These are phyloP conservation scores for Protomyces inundatus DNA, from an alignment of 1,139 yeast species.

Conservation along the genomic window DNA sequence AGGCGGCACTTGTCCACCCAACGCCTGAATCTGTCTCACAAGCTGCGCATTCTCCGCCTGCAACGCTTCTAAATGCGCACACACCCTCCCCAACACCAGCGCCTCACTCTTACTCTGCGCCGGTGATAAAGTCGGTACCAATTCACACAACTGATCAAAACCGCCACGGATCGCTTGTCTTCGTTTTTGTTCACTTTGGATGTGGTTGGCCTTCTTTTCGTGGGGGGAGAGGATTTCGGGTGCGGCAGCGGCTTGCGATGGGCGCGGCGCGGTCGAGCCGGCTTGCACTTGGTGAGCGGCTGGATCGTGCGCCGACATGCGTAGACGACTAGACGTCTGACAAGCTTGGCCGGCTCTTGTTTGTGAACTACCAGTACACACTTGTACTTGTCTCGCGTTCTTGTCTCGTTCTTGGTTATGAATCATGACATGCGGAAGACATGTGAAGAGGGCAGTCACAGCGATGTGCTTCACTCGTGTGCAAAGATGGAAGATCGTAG, in stretches of 20 bases:
- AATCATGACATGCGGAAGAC: too few relatives aligned
- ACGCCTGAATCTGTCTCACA: neutral
- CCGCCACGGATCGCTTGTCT: constrained; percentile 48
- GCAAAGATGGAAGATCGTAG: too few relatives aligned
- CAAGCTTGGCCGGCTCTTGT: too few relatives aligned
- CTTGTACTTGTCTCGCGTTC: too few relatives aligned
- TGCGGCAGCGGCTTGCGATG: neutral
- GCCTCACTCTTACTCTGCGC: constrained; percentile 44
- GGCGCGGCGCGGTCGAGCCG: too few relatives aligned
- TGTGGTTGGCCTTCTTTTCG: constrained; percentile 31
- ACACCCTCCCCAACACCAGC: constrained; percentile 37
- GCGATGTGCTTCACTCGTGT: too few relatives aligned
- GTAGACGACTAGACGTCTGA: too few relatives aligned
- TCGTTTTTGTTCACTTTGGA: constrained; percentile 47
- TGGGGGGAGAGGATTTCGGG: constrained; percentile 28
- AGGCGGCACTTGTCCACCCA: neutral
- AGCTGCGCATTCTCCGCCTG: neutral
- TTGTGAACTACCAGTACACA: too few relatives aligned
- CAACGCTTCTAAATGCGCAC: constrained; percentile 32
- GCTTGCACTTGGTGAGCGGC: too few relatives aligned
- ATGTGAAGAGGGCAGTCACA: too few relatives aligned
- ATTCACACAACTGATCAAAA: constrained; percentile 42
- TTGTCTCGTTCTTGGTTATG: too few relatives aligned
- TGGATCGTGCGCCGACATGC: too few relatives aligned
- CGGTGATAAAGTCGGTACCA: constrained; percentile 43